Evolutionary conservation across 2,329 filamentous ascomycete genomes (phyloP).

Genomic region (Pseudopyricularia cyperi): DNA sequence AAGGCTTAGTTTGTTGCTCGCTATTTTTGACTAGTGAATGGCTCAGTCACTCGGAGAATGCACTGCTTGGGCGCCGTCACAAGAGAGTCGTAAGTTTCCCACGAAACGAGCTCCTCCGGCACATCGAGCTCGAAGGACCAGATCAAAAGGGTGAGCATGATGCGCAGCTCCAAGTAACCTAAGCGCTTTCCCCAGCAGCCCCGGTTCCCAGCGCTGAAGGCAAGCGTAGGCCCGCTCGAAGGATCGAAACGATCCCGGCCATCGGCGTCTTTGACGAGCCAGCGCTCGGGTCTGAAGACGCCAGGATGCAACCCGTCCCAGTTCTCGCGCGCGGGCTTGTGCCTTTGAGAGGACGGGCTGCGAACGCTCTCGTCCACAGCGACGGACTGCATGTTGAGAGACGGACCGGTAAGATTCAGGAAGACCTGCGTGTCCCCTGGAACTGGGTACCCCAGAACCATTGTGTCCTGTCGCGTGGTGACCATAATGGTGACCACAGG

Average conservation of each 20-base stretch:
- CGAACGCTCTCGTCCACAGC: conserved; percentile 16
- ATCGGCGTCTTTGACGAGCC: too few species aligned
- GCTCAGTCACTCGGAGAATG: too few species aligned
- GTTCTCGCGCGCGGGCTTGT: too few species aligned
- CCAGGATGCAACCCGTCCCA: conserved; percentile 9
- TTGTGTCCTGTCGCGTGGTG: conserved; percentile 19
- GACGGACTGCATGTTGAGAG: conserved; percentile 12
- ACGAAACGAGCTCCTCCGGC: too few species aligned
- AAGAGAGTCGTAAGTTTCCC: too few species aligned
- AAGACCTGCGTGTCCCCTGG: conserved; percentile 21
- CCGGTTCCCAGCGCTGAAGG: conserved; percentile 21
- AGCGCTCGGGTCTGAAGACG: conserved; percentile 22
- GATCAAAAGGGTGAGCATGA: conserved; percentile 20
- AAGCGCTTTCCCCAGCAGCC: conserved; percentile 24
- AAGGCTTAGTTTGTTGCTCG: too few species aligned
- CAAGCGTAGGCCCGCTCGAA: conserved; percentile 8
- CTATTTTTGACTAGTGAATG: too few species aligned
- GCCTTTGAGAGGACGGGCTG: conserved; percentile 8
- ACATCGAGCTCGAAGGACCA: conserved; percentile 27
- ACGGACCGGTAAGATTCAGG: conserved; percentile 14
- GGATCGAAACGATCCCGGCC: conserved; percentile 3
- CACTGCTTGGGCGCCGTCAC: too few species aligned
- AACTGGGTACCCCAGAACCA: conserved; percentile 18
- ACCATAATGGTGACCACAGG: conserved; percentile 16
- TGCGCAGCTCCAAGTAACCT: conserved; percentile 21